Evolutionary conservation across 176 grass and related monocot species (phyloP).

Genomic region (Elymus sibiricus): DNA sequence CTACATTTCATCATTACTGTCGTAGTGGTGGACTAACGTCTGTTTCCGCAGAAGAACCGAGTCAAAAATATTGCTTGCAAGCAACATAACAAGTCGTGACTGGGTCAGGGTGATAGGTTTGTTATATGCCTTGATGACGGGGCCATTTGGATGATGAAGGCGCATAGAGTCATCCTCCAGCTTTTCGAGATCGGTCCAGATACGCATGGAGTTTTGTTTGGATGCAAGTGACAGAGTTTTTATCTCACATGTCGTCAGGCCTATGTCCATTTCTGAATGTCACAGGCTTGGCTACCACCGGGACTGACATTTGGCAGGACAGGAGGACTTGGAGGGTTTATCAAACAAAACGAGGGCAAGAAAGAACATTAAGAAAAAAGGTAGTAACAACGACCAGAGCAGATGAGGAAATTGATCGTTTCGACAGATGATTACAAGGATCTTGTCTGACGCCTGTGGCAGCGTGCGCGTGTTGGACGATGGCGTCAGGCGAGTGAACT

Average conservation of each 20-base stretch:
- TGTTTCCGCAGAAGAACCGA: background rate
- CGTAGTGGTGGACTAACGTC: background rate
- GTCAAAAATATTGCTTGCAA: background rate
- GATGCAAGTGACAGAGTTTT: conserved; percentile 1
- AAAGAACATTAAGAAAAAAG: background rate
- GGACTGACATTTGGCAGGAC: conserved; percentile 23
- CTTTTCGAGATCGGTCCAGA: conserved; percentile 1
- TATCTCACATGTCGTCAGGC: background rate
- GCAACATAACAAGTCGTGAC: background rate
- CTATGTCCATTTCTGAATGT: background rate
- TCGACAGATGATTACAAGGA: background rate
- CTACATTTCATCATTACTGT: too few species aligned
- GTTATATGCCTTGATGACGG: background rate
- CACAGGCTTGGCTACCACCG: background rate
- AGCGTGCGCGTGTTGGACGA: background rate
- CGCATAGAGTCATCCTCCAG: background rate
- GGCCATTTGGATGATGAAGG: conserved; percentile 18
- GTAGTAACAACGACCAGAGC: background rate
- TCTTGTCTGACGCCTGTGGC: conserved; percentile 26
- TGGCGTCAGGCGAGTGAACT: conserved; percentile 22
- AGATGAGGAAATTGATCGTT: background rate
- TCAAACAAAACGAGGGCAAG: background rate
- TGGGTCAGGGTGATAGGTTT: background rate
- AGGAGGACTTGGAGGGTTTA: background rate
- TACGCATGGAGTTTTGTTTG: background rate